phyloP scores from a whole-genome alignment of 257 asterid genomes.

The Solanum paucissectum region DNA sequence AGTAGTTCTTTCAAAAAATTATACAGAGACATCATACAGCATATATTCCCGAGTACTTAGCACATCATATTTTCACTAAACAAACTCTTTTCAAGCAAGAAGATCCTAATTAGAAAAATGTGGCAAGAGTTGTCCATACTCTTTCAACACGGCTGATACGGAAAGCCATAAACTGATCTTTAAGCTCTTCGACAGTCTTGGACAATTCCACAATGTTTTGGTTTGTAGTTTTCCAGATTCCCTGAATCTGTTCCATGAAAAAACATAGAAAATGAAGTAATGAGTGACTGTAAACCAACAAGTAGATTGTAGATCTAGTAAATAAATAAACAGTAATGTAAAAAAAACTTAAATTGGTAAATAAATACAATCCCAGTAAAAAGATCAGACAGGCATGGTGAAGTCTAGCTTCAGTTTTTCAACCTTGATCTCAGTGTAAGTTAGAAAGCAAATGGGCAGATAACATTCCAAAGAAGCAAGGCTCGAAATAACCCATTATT shows the following conservation, averaged over 20 bases:
- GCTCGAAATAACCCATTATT: not conserved
- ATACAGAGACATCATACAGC: not conserved
- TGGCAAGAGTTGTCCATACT: slow-evolving; percentile 28
- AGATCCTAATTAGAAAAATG: not conserved
- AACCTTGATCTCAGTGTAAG: not conserved
- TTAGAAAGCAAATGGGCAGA: not conserved
- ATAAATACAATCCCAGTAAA: not conserved
- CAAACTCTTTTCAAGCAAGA: not conserved
- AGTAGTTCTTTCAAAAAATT: not conserved
- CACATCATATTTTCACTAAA: not conserved
- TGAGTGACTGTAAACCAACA: no score
- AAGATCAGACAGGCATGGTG: not conserved
- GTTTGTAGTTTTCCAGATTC: slow-evolving; percentile 79
- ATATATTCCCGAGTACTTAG: not conserved
- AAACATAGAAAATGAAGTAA: not conserved
- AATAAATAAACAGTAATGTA: not conserved
- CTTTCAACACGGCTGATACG: slow-evolving; percentile 68
- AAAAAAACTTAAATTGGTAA: not conserved
- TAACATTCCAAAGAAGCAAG: not conserved
- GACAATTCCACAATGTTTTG: slow-evolving; percentile 86
- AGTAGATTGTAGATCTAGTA: not conserved
- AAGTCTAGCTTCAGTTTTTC: not conserved
- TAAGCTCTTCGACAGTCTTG: slow-evolving; percentile 81
- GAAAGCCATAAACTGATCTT: slow-evolving; percentile 63
- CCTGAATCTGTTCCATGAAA: slow-evolving; percentile 55